Evolutionary conservation across 2,329 filamentous ascomycete genomes (phyloP), one percentile per base, ranked within the genome.

Genomic region (Rutstroemia sp.): DNA sequence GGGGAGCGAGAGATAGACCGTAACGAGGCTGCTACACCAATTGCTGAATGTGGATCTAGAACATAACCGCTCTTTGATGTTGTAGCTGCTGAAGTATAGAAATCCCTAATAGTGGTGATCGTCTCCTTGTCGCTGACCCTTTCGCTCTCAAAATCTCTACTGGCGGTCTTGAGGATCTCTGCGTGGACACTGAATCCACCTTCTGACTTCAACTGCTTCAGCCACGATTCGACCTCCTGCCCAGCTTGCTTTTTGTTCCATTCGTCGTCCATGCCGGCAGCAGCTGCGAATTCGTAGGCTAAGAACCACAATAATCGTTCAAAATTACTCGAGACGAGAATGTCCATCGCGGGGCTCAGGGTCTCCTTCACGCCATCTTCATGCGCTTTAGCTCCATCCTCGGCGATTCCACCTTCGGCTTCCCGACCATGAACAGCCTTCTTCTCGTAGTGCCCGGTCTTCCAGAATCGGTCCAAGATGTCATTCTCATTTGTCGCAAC

Each of bases 401-500:
- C 75, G 3, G 71, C 71, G 21, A 81, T 70, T 10, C 79, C 78
- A 46, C 78, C 78, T 61, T 82, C 75, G 1, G 82, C 81, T 51
- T 79, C 77, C 6, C 73, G 67, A 2, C 81, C 82, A 54, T 79
- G 74, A 7, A 83, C 77, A 8, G 84, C 76, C 66, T 91, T 80
- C 80, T 96, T 97, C 76, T 94, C 89, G 74, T 97, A 97, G 63
- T 80, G 80, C 40, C 92, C 89, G 0, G 86, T 88, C 75, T 88
- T 87, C 88, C 89, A 96, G 80, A 99, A 99, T 36, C 94, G 84
- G 73, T 97, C 83, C 10, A 99, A 81, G 59, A 97, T 97, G 68
- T 97, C 94, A 74, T 99, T 99, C 74, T 95, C 92, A 72, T 97
- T 97, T 51, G 92, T 97, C 0, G 92, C 90, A 56, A 96, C 87